These are phyloP conservation scores for Fraxinus americana DNA, from an alignment of 257 asterid species.

Conservation along the genomic window DNA sequence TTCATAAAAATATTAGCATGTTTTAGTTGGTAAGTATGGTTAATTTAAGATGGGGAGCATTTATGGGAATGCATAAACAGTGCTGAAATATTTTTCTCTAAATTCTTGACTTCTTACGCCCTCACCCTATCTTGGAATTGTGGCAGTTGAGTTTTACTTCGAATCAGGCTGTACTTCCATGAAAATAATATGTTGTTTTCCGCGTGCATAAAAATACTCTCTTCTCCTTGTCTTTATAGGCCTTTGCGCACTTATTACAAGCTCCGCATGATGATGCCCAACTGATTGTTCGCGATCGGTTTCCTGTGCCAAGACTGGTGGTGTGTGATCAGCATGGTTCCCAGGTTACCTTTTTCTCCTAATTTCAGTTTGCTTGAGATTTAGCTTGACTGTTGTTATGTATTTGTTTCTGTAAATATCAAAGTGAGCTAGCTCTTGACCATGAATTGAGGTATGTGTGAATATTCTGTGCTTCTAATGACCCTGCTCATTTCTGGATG, in stretches of 20 bases:
- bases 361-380: not conserved
- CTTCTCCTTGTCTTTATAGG: constrained; percentile 39
- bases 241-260: constrained; percentile 80
- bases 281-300: constrained; percentile 75
- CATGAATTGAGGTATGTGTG: not conserved
- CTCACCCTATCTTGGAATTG: not conserved
- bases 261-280: constrained; percentile 93
- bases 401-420: not conserved
- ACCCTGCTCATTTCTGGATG: not conserved
- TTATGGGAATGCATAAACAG: not conserved
- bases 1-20: not conserved
- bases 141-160: not conserved
- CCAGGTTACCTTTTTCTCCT: constrained; percentile 55
- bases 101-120: not conserved
- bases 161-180: not conserved
- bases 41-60: not conserved
- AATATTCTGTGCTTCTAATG: not conserved
- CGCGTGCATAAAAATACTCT: constrained; percentile 1
- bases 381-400: constrained; percentile 9
- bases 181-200: constrained; percentile 12
- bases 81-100: not conserved
- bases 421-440: constrained; percentile 2
- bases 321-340: constrained; percentile 99
- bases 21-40: not conserved
- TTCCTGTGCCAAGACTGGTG: constrained; percentile 95